These are phyloP conservation scores for Gossypium arboreum DNA, from an alignment of 345 rosid species.

Conservation along the genomic window DNA sequence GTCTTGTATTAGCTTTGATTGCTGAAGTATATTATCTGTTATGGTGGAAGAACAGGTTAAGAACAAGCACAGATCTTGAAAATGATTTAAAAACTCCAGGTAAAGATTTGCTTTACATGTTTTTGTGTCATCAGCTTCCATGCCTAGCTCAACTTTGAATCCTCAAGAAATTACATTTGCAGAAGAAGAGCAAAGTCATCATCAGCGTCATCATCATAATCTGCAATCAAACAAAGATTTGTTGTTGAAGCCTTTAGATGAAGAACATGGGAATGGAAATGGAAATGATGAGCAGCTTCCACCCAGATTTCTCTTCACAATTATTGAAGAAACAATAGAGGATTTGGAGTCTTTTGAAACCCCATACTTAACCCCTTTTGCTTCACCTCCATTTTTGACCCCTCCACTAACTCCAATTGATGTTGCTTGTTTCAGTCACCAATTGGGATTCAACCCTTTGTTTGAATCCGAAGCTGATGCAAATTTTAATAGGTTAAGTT, in stretches of 20 bases:
- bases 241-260: constrained; percentile 34
- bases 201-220: not conserved
- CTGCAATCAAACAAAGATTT: constrained; percentile 36
- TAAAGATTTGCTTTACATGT: constrained; percentile 63
- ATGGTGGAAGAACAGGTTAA: constrained; percentile 78
- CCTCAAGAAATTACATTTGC: constrained; percentile 36
- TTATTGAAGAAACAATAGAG: constrained; percentile 81
- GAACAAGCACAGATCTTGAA: constrained; percentile 37
- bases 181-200: constrained; percentile 20
- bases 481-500: constrained; percentile 62
- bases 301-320: constrained; percentile 82
- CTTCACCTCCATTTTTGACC: constrained; percentile 86
- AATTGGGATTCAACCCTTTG: constrained; percentile 42
- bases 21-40: constrained; percentile 86
- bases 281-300: constrained; percentile 56
- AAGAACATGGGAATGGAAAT: constrained; percentile 30
- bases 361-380: constrained; percentile 81
- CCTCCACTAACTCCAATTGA: constrained; percentile 78
- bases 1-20: constrained; percentile 73
- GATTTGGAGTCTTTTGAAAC: constrained; percentile 86
- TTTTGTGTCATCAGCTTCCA: constrained; percentile 44
- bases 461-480: constrained; percentile 67
- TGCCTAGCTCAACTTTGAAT: constrained; percentile 35
- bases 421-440: constrained; percentile 26
- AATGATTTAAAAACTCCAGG: constrained; percentile 66